Base-by-base conservation (phyloP, 225 moss, liverwort and hornwort species). In the Sphagnum tenellum region DNA sequence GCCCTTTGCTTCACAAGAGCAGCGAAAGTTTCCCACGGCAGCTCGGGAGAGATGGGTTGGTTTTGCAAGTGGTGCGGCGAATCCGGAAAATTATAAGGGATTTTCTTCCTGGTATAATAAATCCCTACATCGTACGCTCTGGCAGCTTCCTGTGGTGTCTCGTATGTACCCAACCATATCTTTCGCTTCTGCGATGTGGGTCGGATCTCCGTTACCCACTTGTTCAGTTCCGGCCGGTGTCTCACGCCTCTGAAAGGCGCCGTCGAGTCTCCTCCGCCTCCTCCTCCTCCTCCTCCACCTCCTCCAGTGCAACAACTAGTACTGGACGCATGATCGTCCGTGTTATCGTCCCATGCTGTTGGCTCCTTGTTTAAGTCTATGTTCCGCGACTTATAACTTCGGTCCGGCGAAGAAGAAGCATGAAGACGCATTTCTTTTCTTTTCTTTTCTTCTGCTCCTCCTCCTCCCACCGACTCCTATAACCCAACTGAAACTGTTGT, bases 91-190 rank as follows among this genome's bases (percentile, higher is more conserved):
- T 83, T 83, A 6, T 79, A 73, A 0, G 74, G 57, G 2, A 74
- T 76, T 51, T 72, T 74, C 14, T 73, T 76, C 2, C 58, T 48
- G 57, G 79, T 79, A 69, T 83, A 83, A 12, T 48, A 76, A 4
- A 79, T 76, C 0, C 78, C 82, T 7, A 83, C 79, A 66, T 83
- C 82, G 12, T 79, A 79, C 0, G 79, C 79, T 5, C 76, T 76
- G 0, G 82, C 82, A 3, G 82, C 82, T 64, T 83, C 79, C 49
- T 64, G 60, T 2, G 82, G 64, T 0, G 64, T 69, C 0, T 73
- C 71, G 64, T 74, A 83, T 0, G 82, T 79, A 6, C 82, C 82
- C 49, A 83, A 55, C 82, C 82, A 83, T 76, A 75, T 76, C 5
- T 79, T 83, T 9, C 14, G 60, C 8, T 14, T 66, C 2, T 69